A percentile compares a stretch with the other conserved stretches of the same genome.
Evolutionary conservation across 805 yeast species (phyloP).

Genomic region (Komagataella pastoris): DNA sequence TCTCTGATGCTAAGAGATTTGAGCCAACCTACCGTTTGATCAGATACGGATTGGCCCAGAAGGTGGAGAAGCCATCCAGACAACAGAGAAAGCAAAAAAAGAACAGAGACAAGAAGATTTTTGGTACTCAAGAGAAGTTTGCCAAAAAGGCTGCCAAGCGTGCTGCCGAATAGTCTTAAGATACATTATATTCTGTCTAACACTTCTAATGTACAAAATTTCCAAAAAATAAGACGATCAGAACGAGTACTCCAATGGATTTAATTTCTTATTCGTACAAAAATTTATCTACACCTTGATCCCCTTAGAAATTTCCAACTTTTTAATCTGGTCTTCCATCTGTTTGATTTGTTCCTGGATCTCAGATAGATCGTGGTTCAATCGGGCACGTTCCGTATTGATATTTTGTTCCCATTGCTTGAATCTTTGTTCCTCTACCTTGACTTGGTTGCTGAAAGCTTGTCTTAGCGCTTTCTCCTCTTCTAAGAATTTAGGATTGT

Average conservation of each 20-base stretch:
- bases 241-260: background rate
- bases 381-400: conserved; percentile 85
- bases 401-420: conserved; percentile 98
- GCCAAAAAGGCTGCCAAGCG: conserved; percentile 89
- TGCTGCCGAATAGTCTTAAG: conserved; percentile 56
- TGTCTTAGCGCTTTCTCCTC: conserved; percentile 91
- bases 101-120: conserved; percentile 98
- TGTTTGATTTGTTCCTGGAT: conserved; percentile 66
- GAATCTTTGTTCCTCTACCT: conserved; percentile 92
- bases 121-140: conserved; percentile 94
- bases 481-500: conserved; percentile 88
- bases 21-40: conserved; percentile 99
- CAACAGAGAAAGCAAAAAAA: conserved; percentile 99
- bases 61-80: conserved; percentile 96
- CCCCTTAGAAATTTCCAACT: conserved; percentile 40
- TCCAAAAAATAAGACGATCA: background rate
- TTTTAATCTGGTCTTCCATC: conserved; percentile 64
- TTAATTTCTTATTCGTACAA: background rate
- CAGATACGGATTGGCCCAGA: conserved; percentile 94
- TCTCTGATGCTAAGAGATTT: conserved; percentile 94
- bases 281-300: conserved; percentile 9
- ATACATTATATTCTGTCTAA: background rate
- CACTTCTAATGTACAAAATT: background rate
- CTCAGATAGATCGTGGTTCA: conserved; percentile 87
- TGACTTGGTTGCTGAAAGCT: conserved; percentile 92